phyloP scores from a whole-genome alignment of 257 asterid species.

The Solanum gandarillasii region DNA sequence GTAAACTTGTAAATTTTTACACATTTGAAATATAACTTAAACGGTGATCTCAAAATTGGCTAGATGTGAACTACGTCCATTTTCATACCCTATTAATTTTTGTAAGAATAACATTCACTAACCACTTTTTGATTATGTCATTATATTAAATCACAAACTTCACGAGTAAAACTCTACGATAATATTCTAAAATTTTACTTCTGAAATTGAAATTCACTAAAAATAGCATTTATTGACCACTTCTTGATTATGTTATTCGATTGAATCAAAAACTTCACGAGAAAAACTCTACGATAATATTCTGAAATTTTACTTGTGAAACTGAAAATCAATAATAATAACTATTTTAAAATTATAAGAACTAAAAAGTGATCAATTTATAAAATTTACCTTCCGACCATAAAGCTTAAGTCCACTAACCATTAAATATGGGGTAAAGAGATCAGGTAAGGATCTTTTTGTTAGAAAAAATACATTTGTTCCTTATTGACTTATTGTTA shows the following conservation, averaged over 20 bases:
- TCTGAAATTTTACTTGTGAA: not conserved
- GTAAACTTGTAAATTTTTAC: not conserved
- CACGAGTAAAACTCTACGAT: not conserved
- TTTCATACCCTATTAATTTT: not conserved
- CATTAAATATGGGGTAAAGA: slow-evolving; percentile 6
- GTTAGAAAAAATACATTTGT: not conserved
- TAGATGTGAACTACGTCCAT: not conserved
- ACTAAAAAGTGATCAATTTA: not conserved
- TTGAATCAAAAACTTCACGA: no score
- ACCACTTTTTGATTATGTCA: not conserved
- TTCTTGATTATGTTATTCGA: no score
- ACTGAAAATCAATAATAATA: not conserved
- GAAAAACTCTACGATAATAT: not conserved
- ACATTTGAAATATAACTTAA: not conserved
- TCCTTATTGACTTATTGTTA: not conserved
- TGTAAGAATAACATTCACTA: not conserved
- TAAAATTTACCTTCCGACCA: slow-evolving; percentile 17
- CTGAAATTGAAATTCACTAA: not conserved
- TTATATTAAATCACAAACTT: not conserved
- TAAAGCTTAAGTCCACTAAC: slow-evolving; percentile 14
- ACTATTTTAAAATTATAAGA: not conserved
- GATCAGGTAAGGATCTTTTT: not conserved
- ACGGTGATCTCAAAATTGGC: not conserved
- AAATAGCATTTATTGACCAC: not conserved
- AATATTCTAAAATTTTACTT: not conserved